Conservation (phyloP, 192 early-diverging fungal genomes). For the Paraglomus occultum region DNA sequence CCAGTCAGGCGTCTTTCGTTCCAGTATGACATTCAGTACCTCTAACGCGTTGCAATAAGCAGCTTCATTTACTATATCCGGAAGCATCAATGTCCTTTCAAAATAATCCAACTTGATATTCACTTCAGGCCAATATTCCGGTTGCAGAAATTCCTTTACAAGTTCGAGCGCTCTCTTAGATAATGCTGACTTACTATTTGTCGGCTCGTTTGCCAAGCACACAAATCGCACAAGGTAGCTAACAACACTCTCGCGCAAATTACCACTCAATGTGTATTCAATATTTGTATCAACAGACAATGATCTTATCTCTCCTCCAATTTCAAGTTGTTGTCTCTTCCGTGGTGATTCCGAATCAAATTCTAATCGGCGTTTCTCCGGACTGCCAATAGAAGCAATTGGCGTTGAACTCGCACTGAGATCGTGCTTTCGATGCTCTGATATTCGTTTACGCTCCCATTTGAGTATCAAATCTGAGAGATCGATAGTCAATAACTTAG, state of each 20-base stretch:
- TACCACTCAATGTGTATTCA: conserved; percentile 48
- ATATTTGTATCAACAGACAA: conserved; percentile 1
- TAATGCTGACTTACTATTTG: conserved; percentile 41
- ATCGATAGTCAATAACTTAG: conserved; percentile 81
- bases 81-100: conserved; percentile 58
- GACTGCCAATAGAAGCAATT: conserved; percentile 13
- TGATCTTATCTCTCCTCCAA: background rate
- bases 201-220: conserved; percentile 53
- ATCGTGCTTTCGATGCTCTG: conserved; percentile 37
- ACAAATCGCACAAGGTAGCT: conserved; percentile 68
- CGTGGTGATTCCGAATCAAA: conserved; percentile 12
- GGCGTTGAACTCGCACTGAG: conserved; percentile 26
- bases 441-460: conserved; percentile 81
- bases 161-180: conserved; percentile 65
- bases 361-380: conserved; percentile 22
- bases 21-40: conserved; percentile 60
- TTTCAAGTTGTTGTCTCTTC: conserved; percentile 14
- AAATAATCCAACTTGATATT: conserved; percentile 62
- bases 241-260: conserved; percentile 55
- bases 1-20: conserved; percentile 62
- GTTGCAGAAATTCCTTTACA: conserved; percentile 57
- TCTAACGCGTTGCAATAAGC: conserved; percentile 68
- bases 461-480: conserved; percentile 85
- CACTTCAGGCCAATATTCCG: conserved; percentile 72
- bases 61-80: conserved; percentile 55